Evolutionary conservation across 768 basidiomycete genomes (phyloP).

Genomic region (Leccinum subgranulosum): DNA sequence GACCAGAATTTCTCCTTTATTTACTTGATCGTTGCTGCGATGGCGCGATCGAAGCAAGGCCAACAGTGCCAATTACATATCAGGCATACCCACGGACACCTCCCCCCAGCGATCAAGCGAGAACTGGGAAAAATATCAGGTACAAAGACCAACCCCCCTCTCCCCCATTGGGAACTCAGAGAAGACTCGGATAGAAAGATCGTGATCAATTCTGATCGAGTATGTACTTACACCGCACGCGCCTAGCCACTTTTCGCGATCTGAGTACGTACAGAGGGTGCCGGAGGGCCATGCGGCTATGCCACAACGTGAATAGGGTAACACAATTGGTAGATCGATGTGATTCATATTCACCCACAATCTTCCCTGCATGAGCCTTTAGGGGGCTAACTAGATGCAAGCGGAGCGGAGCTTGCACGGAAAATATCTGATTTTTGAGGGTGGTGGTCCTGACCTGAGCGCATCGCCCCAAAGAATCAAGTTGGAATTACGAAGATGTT

Average conservation of each 20-base stretch:
- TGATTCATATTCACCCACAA: constrained; percentile 6
- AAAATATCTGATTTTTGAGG: background rate
- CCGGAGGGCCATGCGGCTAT: constrained; percentile 1
- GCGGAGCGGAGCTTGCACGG: background rate
- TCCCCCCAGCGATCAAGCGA: background rate
- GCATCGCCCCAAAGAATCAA: background rate
- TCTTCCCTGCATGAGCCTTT: constrained; percentile 1
- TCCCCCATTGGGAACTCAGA: constrained; percentile 1
- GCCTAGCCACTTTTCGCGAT: constrained; percentile 3
- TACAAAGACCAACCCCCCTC: constrained; percentile 14
- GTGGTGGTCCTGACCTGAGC: background rate
- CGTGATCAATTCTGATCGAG: constrained; percentile 7
- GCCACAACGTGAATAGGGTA: constrained; percentile 5
- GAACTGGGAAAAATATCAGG: constrained; percentile 11
- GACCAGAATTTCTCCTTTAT: constrained; percentile 24
- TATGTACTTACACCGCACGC: background rate
- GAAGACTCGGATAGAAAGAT: constrained; percentile 5
- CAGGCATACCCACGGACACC: background rate
- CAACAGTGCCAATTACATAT: constrained; percentile 3
- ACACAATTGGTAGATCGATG: constrained; percentile 8
- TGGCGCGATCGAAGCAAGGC: background rate
- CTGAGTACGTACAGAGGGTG: constrained; percentile 6
- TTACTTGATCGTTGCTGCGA: background rate
- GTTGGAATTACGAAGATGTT: background rate
- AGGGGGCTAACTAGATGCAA: constrained; percentile 9